Conservation (phyloP, 2,329 filamentous ascomycete genomes). For the Monosporascus sp. region DNA sequence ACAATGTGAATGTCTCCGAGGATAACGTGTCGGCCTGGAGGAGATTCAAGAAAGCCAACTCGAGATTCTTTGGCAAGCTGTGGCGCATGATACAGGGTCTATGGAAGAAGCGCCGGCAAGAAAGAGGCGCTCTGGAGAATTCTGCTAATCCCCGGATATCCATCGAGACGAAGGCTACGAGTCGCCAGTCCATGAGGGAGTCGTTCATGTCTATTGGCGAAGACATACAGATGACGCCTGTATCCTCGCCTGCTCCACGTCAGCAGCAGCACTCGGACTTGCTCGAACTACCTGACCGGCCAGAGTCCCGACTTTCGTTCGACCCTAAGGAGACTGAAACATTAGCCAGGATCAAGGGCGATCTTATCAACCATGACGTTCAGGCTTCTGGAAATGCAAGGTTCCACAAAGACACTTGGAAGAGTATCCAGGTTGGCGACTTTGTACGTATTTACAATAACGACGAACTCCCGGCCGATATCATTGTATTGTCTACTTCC, state of each 20-base stretch:
- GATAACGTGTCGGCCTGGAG: constrained; percentile 85
- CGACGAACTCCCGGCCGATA: constrained; percentile 88
- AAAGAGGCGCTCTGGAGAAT: constrained; percentile 44
- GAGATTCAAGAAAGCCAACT: constrained; percentile 81
- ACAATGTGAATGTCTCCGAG: constrained; percentile 87
- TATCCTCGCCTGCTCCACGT: constrained; percentile 69
- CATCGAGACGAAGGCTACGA: constrained; percentile 53
- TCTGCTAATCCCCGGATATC: constrained; percentile 60
- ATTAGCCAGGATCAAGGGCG: constrained; percentile 41
- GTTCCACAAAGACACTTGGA: constrained; percentile 94
- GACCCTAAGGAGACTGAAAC: constrained; percentile 32
- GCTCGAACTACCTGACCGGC: constrained; percentile 23
- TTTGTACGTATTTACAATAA: constrained; percentile 96
- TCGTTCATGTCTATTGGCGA: constrained; percentile 53
- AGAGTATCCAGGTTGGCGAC: constrained; percentile 89
- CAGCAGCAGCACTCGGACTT: constrained; percentile 21
- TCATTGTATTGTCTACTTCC: constrained; percentile 88
- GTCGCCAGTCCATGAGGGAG: constrained; percentile 46
- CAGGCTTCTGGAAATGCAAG: constrained; percentile 64
- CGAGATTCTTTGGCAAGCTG: constrained; percentile 51
- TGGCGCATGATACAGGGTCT: constrained; percentile 41
- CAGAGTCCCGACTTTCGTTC: constrained; percentile 27
- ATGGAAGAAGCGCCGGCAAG: constrained; percentile 45
- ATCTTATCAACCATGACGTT: constrained; percentile 67
- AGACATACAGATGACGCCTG: constrained; percentile 93